phyloP scores from a whole-genome alignment of 1,139 yeast species.

The Wickerhamomyces sp. region DNA sequence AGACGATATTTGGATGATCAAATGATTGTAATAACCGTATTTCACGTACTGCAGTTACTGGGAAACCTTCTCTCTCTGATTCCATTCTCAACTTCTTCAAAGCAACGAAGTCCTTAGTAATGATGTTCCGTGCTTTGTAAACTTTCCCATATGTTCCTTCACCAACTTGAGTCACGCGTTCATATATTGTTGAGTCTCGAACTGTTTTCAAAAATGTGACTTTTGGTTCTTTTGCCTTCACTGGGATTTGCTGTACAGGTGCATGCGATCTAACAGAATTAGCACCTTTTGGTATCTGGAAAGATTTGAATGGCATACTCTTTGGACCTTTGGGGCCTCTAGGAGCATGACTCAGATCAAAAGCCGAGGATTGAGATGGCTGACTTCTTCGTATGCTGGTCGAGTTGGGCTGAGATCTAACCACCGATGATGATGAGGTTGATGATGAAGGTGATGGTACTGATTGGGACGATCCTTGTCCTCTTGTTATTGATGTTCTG shows the following conservation, averaged over 20 bases:
- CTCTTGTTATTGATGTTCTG: neutral
- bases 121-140: conserved; percentile 64
- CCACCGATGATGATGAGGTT: neutral
- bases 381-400: neutral
- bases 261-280: conserved; percentile 1
- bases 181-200: conserved; percentile 23
- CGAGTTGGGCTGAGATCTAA: neutral
- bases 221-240: neutral
- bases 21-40: conserved; percentile 83
- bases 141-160: conserved; percentile 82
- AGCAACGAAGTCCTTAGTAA: conserved; percentile 75
- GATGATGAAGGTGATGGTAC: neutral
- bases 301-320: conserved; percentile 17
- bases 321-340: conserved; percentile 24
- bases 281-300: conserved; percentile 11
- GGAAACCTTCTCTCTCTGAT: conserved; percentile 89
- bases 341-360: conserved; percentile 12
- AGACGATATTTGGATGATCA: conserved; percentile 76
- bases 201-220: conserved; percentile 18
- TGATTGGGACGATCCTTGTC: neutral
- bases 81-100: conserved; percentile 80
- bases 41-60: conserved; percentile 92
- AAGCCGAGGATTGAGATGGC: conserved; percentile 2
- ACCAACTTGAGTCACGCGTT: conserved; percentile 51
- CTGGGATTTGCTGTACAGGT: neutral